Evolutionary conservation across 768 basidiomycete species (phyloP), one percentile per base, ranked within the genome.

Genomic region (Crucibulum laeve): DNA sequence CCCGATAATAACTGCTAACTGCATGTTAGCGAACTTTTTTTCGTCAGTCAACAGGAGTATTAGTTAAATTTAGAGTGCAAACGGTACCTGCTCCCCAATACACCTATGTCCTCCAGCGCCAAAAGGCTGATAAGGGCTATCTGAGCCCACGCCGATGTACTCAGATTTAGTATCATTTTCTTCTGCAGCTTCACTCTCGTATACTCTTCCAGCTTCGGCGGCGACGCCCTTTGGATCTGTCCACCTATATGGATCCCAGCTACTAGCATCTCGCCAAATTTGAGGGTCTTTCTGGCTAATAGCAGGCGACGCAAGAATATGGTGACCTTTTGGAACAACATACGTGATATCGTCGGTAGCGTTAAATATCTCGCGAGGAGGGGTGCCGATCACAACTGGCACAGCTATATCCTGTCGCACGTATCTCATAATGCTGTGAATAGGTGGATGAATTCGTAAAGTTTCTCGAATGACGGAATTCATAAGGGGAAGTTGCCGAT

Each of bases 151-250:
- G 70, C 86, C 90, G 41, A 99, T 88, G 48, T 84, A 80, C 42
- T 96, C 96, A 62, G 91, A 99, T 2, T 96, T 96, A 56, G 85
- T 98, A 63, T 99, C 96, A 48, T 98, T 72, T 70, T 93, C 93
- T 64, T 95, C 91, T 44, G 90, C 87, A 25, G 64, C 63, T 53
- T 82, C 82, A 53, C 88, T 88, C 30, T 68, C 63, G 56, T 96
- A 92, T 51, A 76, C 73, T 55, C 79, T 80, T 55, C 80, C 79
- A n/a, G 91, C 91, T 59, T 82, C 74, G 19, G 83, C 83, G 3
- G 90, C 91, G 32, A 87, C 75, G 55, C 91, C 92, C 46, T 86
- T 79, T 17, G 80, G 76, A 54, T 96, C 93, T 32, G 73, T 76
- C 95, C 95, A 99, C 50, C 95, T 75, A 26, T 67, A 60, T 0